Percentiles rank a stretch among this genome's conserved stretches.
Evolutionary conservation across 1,284 basidiomycete genomes (phyloP).

Genomic region (Flammula alnicola): DNA sequence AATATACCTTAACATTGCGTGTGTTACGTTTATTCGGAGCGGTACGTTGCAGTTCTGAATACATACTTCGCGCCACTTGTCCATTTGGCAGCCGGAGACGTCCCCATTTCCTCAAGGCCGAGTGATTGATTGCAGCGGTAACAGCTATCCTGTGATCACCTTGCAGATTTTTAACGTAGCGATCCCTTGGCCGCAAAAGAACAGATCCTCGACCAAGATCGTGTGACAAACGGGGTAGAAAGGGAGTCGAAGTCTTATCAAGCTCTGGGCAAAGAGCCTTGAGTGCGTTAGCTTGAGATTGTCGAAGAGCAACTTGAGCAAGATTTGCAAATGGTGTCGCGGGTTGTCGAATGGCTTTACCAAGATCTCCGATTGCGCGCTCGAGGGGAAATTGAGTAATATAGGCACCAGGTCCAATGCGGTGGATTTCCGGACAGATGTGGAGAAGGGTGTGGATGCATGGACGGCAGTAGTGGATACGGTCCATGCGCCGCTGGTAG

Average conservation of each 20-base stretch:
- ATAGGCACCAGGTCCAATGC: constrained; percentile 26
- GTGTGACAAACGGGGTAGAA: not conserved
- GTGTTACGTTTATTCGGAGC: constrained; percentile 10
- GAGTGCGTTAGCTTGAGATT: constrained; percentile 29
- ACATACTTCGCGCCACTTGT: constrained; percentile 22
- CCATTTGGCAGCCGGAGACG: constrained; percentile 28
- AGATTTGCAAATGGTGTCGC: constrained; percentile 33
- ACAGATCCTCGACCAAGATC: constrained; percentile 21
- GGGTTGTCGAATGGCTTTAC: constrained; percentile 28
- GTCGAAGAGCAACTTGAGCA: constrained; percentile 19
- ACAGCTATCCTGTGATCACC: not conserved
- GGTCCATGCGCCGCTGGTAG: constrained; percentile 26
- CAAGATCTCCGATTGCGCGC: constrained; percentile 33
- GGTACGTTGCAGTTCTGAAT: constrained; percentile 9
- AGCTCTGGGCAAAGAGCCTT: constrained; percentile 20
- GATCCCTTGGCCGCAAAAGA: constrained; percentile 9
- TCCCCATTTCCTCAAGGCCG: constrained; percentile 18
- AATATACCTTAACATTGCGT: constrained; percentile 24
- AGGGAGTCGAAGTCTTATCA: not conserved
- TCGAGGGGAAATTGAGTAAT: constrained; percentile 35
- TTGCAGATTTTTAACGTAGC: not conserved
- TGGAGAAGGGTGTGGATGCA: constrained; percentile 32
- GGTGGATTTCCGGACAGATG: constrained; percentile 22
- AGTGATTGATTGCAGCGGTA: not conserved
- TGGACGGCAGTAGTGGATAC: constrained; percentile 31